Conservation (phyloP, 306 rosid species). For the Cicer cuneatum region DNA sequence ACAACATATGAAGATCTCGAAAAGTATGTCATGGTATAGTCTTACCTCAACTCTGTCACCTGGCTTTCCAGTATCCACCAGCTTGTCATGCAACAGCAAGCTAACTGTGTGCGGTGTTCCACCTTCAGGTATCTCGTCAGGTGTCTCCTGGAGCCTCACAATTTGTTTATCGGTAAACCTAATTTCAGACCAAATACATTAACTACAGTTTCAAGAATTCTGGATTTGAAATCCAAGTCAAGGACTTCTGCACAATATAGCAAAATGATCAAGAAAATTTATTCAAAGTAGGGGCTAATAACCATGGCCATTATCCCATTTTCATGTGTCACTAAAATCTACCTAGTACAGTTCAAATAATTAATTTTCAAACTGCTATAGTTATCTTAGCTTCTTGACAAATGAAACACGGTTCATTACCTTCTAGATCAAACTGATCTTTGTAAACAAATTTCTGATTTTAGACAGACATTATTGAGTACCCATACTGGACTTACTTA, state of each 20-base stretch:
- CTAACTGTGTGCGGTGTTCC: conserved; percentile 99
- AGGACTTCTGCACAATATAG: not conserved
- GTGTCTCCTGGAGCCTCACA: conserved; percentile 97
- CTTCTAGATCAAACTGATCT: conserved; percentile 27
- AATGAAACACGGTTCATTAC: conserved; percentile 1
- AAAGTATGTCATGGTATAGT: conserved; percentile 21
- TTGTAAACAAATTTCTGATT: not conserved
- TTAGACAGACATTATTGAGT: conserved; percentile 17
- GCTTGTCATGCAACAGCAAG: conserved; percentile 92
- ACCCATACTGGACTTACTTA: not conserved
- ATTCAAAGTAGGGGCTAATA: not conserved
- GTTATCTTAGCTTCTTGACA: not conserved
- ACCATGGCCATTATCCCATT: not conserved
- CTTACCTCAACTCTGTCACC: conserved; percentile 98
- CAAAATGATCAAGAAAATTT: conserved; percentile 3
- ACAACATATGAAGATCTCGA: conserved; percentile 27
- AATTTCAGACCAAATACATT: conserved; percentile 42
- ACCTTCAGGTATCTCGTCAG: conserved; percentile 97
- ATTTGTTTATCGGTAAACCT: conserved; percentile 96
- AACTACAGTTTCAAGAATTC: conserved; percentile 1
- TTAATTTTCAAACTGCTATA: conserved; percentile 12
- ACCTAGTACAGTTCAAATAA: not conserved
- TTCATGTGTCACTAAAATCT: not conserved
- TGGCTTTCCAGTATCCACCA: conserved; percentile 93
- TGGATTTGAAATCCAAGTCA: conserved; percentile 28